Percentiles rank a stretch among this genome's conserved stretches.
phyloP scores from a whole-genome alignment of 345 rosid genomes.

The Abelmoschus esculentus region DNA sequence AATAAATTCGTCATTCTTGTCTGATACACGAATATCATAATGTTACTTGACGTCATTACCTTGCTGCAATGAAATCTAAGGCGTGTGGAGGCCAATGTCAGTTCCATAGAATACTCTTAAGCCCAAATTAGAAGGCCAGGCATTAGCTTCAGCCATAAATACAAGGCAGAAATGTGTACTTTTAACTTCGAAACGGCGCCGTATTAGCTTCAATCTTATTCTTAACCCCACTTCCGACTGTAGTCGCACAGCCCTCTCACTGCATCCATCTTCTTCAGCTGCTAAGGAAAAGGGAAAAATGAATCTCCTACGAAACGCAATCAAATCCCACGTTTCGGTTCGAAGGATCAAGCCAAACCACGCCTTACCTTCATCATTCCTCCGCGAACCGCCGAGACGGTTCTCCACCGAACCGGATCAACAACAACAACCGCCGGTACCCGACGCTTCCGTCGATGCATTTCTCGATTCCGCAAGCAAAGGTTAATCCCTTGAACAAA shows the following conservation, averaged over 20 bases:
- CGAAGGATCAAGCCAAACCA: conserved; percentile 9
- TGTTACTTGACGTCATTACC: too few relatives aligned
- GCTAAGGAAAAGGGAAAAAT: conserved; percentile 6
- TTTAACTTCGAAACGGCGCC: not conserved
- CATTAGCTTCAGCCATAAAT: too few relatives aligned
- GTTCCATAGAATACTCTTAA: too few relatives aligned
- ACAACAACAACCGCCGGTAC: conserved; percentile 28
- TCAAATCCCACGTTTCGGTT: conserved; percentile 24
- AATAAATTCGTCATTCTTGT: too few relatives aligned
- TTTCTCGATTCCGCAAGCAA: conserved; percentile 19
- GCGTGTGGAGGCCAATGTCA: too few relatives aligned
- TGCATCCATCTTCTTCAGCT: not conserved
- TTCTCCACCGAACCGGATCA: conserved; percentile 49
- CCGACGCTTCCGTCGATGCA: conserved; percentile 25
- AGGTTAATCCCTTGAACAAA: conserved; percentile 9
- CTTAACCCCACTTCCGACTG: not conserved
- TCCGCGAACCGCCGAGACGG: conserved; percentile 28
- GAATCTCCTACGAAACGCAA: conserved; percentile 32
- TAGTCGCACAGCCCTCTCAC: not conserved
- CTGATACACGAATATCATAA: too few relatives aligned
- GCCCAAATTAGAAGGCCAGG: too few relatives aligned
- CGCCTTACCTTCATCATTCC: conserved; percentile 16
- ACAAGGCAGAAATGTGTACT: not conserved
- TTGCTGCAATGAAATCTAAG: too few relatives aligned
- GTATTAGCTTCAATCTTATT: not conserved